Evolutionary conservation across 495 filamentous ascomycete species (phyloP).

Genomic region (Penicillium angulare): DNA sequence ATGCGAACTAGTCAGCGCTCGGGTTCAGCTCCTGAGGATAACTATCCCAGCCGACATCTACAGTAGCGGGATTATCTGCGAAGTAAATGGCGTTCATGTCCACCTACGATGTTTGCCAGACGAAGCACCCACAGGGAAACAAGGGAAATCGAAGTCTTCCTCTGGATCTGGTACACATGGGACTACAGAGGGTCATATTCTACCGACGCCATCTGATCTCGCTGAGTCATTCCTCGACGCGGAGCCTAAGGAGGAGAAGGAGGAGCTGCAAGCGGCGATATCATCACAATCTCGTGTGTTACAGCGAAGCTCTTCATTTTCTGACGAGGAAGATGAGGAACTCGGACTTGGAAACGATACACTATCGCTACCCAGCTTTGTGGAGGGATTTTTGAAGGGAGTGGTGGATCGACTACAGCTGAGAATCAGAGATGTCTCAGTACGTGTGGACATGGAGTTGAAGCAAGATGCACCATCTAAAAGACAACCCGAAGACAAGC

Average conservation of each 20-base stretch:
- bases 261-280: slow-evolving; percentile 74
- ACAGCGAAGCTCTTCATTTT: slow-evolving; percentile 44
- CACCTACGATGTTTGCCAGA: slow-evolving; percentile 48
- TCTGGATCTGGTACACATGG: slow-evolving; percentile 7
- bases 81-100: slow-evolving; percentile 74
- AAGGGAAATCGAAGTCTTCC: slow-evolving; percentile 5
- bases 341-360: slow-evolving; percentile 67
- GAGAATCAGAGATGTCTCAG: slow-evolving; percentile 62
- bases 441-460: slow-evolving; percentile 60
- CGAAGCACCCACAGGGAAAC: slow-evolving; percentile 15
- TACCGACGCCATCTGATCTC: slow-evolving; percentile 79
- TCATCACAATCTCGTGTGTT: slow-evolving; percentile 57
- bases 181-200: slow-evolving; percentile 18
- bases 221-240: slow-evolving; percentile 85
- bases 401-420: slow-evolving; percentile 78
- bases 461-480: slow-evolving; percentile 43
- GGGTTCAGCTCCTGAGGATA: slow-evolving; percentile 65
- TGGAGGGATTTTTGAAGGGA: slow-evolving; percentile 80
- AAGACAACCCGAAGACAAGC: slow-evolving; percentile 39
- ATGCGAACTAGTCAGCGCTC: slow-evolving; percentile 67
- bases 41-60: slow-evolving; percentile 82
- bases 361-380: slow-evolving; percentile 73
- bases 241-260: slow-evolving; percentile 71
- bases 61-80: slow-evolving; percentile 70
- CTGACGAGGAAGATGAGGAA: slow-evolving; percentile 64